Conservation (phyloP, 345 rosid species). For the Clausena lansium region DNA sequence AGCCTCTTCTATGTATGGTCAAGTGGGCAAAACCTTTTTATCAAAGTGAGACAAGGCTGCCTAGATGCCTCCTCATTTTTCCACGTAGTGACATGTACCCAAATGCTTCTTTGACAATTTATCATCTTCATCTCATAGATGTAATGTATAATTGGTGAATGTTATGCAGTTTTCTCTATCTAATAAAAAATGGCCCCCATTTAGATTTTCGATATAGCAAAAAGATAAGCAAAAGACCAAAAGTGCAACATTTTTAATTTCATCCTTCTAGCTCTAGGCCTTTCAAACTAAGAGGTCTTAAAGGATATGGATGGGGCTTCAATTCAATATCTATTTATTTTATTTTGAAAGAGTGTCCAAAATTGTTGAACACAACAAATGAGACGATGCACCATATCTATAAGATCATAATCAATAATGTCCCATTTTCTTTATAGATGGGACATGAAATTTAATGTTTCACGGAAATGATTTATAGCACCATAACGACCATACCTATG, state of each 20-base stretch:
- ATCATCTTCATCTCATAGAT: neutral
- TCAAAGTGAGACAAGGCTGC: neutral
- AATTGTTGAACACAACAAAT: neutral
- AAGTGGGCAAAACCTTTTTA: neutral
- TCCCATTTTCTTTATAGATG: too few species aligned
- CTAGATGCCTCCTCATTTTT: conserved; percentile 13
- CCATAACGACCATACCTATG: neutral
- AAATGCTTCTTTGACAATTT: neutral
- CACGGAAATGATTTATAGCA: neutral
- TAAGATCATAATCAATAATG: too few species aligned
- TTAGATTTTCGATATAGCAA: neutral
- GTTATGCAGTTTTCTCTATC: too few species aligned
- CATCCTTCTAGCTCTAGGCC: neutral
- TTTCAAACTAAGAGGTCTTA: neutral
- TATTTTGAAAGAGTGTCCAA: too few species aligned
- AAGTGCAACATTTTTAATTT: neutral
- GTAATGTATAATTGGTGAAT: neutral
- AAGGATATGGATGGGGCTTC: neutral
- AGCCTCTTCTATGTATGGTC: neutral
- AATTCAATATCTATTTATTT: neutral
- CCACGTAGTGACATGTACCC: neutral
- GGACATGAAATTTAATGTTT: neutral
- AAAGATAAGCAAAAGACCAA: neutral
- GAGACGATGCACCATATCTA: neutral
- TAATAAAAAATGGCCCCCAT: neutral